A percentile compares a stretch with the other conserved stretches of the same genome.
phyloP scores from a whole-genome alignment of 2,329 filamentous ascomycete genomes.

The Venturia pyrina region DNA sequence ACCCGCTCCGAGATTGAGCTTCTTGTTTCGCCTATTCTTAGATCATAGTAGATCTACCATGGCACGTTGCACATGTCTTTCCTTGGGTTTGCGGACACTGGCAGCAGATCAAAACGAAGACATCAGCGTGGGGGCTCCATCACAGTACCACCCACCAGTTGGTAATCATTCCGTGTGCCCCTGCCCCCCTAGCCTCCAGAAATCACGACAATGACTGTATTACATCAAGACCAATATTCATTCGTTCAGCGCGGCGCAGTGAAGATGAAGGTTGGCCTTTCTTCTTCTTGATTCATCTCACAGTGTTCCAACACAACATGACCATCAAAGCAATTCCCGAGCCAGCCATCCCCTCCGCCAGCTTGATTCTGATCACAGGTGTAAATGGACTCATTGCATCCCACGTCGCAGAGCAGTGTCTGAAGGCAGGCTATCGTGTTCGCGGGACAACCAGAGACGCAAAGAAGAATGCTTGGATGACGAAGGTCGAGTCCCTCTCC shows the following conservation, averaged over 20 bases:
- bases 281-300: no score
- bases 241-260: no score
- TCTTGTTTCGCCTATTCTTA: not conserved
- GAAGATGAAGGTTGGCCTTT: no score
- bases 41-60: not conserved
- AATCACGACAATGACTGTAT: no score
- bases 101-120: no score
- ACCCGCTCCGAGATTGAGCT: not conserved
- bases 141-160: not conserved
- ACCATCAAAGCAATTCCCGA: not conserved
- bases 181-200: no score
- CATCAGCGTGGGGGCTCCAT: not conserved
- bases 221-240: no score
- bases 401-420: conserved; percentile 9
- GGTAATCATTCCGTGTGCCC: no score
- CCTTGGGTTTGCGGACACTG: no score
- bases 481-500: conserved; percentile 19
- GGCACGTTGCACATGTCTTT: no score
- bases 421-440: conserved; percentile 9
- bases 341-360: not conserved
- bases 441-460: conserved; percentile 7
- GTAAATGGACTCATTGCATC: conserved; percentile 9
- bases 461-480: conserved; percentile 18
- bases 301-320: not conserved
- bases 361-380: conserved; percentile 12